phyloP scores from a whole-genome alignment of 106 monocot species.

The Dendrobium catenatum region DNA sequence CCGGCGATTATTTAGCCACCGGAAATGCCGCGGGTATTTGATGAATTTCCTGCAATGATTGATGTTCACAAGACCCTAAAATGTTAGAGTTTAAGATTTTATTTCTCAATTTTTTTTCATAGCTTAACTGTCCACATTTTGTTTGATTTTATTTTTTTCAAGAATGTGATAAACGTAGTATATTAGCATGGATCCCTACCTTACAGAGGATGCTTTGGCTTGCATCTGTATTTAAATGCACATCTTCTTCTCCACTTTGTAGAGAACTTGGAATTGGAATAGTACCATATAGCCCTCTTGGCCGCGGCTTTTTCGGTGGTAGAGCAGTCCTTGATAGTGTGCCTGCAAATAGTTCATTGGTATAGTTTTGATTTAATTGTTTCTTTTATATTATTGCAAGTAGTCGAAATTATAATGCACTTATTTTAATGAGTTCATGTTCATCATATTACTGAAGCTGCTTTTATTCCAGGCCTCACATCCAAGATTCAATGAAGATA shows the following conservation, averaged over 20 bases:
- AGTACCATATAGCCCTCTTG: slow-evolving; percentile 46
- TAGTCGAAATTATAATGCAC: background rate
- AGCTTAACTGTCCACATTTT: too few relatives aligned
- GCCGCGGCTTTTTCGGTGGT: slow-evolving; percentile 45
- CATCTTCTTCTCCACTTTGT: background rate
- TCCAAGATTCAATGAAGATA: slow-evolving; percentile 19
- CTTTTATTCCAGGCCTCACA: slow-evolving; percentile 23
- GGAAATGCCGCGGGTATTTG: too few relatives aligned
- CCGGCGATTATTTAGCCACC: too few relatives aligned
- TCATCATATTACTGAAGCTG: background rate
- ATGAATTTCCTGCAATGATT: too few relatives aligned
- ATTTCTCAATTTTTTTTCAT: too few relatives aligned
- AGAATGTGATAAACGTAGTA: background rate
- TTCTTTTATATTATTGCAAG: background rate
- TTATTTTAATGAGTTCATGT: background rate
- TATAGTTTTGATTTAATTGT: slow-evolving; percentile 5
- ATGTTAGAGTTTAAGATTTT: too few relatives aligned
- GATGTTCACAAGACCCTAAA: too few relatives aligned
- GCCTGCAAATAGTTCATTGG: slow-evolving; percentile 14
- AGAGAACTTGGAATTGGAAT: slow-evolving; percentile 54
- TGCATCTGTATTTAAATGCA: background rate
- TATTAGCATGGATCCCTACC: background rate
- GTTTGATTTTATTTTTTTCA: too few relatives aligned
- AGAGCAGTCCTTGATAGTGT: slow-evolving; percentile 30
- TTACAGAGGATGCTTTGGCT: too few relatives aligned